Evolutionary conservation across 495 filamentous ascomycete species (phyloP).

Genomic region (Podospora pseudocomata): DNA sequence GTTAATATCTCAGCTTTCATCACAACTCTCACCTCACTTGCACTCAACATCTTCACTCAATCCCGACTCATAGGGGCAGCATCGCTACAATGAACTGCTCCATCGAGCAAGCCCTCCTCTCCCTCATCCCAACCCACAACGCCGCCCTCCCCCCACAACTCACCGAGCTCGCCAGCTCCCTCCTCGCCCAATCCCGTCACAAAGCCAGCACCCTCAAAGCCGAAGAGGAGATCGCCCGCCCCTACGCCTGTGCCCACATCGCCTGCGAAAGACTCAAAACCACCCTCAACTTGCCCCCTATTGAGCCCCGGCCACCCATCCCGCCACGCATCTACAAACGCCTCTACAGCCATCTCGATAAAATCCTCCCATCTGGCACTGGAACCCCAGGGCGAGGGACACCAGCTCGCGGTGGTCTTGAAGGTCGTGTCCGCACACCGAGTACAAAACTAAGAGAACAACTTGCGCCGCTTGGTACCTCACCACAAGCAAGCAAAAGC

Average conservation of each 20-base stretch:
- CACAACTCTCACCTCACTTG: neutral
- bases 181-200: slow-evolving; percentile 82
- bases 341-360: slow-evolving; percentile 75
- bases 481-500: slow-evolving; percentile 18
- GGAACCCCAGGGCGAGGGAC: slow-evolving; percentile 25
- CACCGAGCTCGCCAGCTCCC: slow-evolving; percentile 67
- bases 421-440: slow-evolving; percentile 28
- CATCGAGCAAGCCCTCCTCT: slow-evolving; percentile 70
- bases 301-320: slow-evolving; percentile 77
- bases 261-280: slow-evolving; percentile 86
- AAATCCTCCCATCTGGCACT: slow-evolving; percentile 53
- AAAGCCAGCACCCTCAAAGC: slow-evolving; percentile 74
- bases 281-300: slow-evolving; percentile 75
- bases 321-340: slow-evolving; percentile 79
- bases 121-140: slow-evolving; percentile 73
- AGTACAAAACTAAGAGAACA: slow-evolving; percentile 33
- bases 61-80: neutral
- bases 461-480: slow-evolving; percentile 17
- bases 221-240: slow-evolving; percentile 83
- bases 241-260: slow-evolving; percentile 86
- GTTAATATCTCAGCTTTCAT: neutral
- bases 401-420: slow-evolving; percentile 22
- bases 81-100: slow-evolving; percentile 60
- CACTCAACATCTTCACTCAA: neutral
- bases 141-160: slow-evolving; percentile 70